Base-by-base conservation (phyloP, 73 alveolate genomes). In the Effrenium voratum region DNA sequence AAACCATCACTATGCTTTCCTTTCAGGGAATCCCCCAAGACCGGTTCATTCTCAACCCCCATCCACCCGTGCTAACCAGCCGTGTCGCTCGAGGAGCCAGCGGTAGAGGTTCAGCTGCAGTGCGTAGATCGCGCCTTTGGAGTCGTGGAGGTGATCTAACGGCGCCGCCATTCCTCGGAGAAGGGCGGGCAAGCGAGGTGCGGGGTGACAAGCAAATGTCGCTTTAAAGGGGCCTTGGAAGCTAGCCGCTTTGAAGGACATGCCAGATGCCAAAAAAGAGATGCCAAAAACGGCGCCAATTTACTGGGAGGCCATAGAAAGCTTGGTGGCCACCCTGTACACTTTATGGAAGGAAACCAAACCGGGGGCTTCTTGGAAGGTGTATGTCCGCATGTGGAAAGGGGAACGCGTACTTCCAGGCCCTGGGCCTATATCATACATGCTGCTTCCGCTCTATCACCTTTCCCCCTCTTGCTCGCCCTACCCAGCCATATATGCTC, bases 101-200 rank as follows among this genome's bases (percentile, higher is more conserved):
- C 95, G 83, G 49, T 87, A 87, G 40, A 87, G 95, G 50, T 87
- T 87, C 95, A 87, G 38, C 55, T 87, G 95, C 50, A 87, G 57
- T 0, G 95, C 59, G 40, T 87, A 87, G 83, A 87, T 38, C 28
- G 95, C 95, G 6, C 95, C 95, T 46, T 43, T 44, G 50, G 75
- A 82, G 49, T 82, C 93, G 5, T 82, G 55, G 15, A 82, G 93
- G 93, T 82, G 93, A 46, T 82, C 93, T 16, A 82, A 32, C 6
- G 93, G 93, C 16, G 49, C 76, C 0, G 76, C 30, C 93, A 82
- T 82, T 49, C 93, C 93, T 82, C 49, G 10, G 44, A 19, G 13
- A 12, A 0, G 0, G 44, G 34, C 41, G n/a, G 28, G n/a, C 16
- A 57, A 22, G 72, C 28, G 72, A 22, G 16, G 72, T 22, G 72